Evolutionary conservation across 192 early-diverging fungal genomes (phyloP).

Genomic region (Coemansia reversa): DNA sequence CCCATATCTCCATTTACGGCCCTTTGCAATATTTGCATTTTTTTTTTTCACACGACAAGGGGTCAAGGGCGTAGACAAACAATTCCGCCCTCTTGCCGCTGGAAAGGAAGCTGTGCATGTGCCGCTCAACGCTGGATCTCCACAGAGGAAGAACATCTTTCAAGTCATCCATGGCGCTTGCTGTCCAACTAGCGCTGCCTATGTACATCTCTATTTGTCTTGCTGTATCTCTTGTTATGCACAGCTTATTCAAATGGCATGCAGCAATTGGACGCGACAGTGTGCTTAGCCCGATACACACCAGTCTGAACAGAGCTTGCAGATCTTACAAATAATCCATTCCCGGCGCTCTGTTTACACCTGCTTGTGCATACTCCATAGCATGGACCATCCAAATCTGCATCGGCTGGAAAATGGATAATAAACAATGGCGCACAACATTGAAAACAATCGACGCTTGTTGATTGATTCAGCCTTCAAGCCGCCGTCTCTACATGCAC

Average conservation of each 20-base stretch:
- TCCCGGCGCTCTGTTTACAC: not conserved
- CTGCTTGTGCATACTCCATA: not conserved
- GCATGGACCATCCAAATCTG: no score
- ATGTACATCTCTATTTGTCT: no score
- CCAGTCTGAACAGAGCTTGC: not conserved
- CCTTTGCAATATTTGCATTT: not conserved
- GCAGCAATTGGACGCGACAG: not conserved
- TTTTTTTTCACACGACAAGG: not conserved
- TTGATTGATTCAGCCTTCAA: not conserved
- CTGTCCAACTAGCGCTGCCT: no score
- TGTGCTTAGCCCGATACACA: not conserved
- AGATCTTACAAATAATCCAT: not conserved
- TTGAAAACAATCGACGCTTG: not conserved
- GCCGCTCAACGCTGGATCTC: not conserved
- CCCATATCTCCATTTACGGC: not conserved
- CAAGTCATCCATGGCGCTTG: not conserved
- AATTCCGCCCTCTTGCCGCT: not conserved
- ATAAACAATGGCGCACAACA: constrained; percentile 1
- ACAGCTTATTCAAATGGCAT: not conserved
- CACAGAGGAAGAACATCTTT: not conserved
- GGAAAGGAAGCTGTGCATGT: not conserved
- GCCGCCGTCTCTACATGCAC: constrained; percentile 6
- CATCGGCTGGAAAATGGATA: not conserved
- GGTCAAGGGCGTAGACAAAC: not conserved
- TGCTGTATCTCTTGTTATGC: not conserved